Base-by-base conservation (phyloP, 257 asterid species). In the Dorcoceras hygrometricum region DNA sequence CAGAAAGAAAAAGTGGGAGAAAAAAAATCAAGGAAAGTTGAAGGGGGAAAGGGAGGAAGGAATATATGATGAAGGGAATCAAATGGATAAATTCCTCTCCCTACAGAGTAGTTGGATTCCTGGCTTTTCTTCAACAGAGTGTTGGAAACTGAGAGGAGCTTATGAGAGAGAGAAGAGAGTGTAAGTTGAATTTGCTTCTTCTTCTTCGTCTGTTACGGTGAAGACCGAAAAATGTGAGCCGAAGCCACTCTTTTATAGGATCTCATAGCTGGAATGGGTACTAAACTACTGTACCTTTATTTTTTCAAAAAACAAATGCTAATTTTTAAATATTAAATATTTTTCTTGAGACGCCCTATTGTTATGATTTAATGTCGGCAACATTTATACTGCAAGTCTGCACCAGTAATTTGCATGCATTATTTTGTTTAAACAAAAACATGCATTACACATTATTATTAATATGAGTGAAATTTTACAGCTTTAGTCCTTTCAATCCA, bases 171-270 rank as follows among this genome's bases (percentile, higher is more conserved):
- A 19, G 1, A 12, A 5, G 6, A 59, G 28, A 4, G 55, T 34
- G 74, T 14, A 32, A 4, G 77, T 59, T 58, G n/a, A 48, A 23
- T 59, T 59, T 6, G 59, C 54, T 46, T 4, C 54, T 46, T 16
- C 54, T 46, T 16, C 20, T 70, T 62, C 20, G 50, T 68, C 27
- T 2, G 75, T 68, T 69, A 72, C 55, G 67, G 62, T 82, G 84
- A 65, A 79, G 89, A 81, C 72, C 86, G 79, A 77, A 75, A 73
- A 66, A 23, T 14, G 64, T 31, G 82, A 55, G 75, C 77, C 23
- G 66, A 61, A 70, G 63, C 71, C 77, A 57, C 82, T 75, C 34
- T 74, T 90, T 76, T 84, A 90, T 87, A 84, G 95, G 85, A 73
- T 77, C 67, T 68, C 43, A 70, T 62, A 4, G 69, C 71, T 66